A percentile compares a stretch with the other conserved stretches of the same genome.
Evolutionary conservation across 2,329 filamentous ascomycete species (phyloP).

Genomic region (Thelonectria discophora): DNA sequence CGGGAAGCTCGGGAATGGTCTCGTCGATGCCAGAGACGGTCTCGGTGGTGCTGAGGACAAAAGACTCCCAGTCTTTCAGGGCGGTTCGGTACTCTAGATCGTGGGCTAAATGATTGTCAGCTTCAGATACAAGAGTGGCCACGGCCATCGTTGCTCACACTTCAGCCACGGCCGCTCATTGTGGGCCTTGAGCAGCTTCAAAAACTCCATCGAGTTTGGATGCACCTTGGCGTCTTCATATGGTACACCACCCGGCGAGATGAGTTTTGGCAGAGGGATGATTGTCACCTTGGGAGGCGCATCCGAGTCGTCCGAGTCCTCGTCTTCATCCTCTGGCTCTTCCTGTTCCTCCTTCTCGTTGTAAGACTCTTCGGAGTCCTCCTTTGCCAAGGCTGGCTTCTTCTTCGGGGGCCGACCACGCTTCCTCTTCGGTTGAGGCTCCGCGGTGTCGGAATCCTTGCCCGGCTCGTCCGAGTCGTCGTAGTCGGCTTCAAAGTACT

Average conservation of each 20-base stretch:
- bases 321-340: constrained; percentile 37
- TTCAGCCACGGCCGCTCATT: constrained; percentile 69
- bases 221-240: constrained; percentile 65
- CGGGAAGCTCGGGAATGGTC: constrained; percentile 85
- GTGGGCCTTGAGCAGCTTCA: constrained; percentile 66
- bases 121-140: neutral
- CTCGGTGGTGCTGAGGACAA: constrained; percentile 75
- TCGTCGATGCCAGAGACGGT: constrained; percentile 77
- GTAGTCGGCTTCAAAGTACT: constrained; percentile 59
- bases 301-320: constrained; percentile 45
- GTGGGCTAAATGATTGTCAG: constrained; percentile 63
- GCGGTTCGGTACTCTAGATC: constrained; percentile 82
- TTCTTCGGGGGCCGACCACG: constrained; percentile 41
- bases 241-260: constrained; percentile 47
- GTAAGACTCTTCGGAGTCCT: constrained; percentile 41
- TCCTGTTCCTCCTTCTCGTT: constrained; percentile 39
- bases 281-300: constrained; percentile 48
- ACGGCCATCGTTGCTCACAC: constrained; percentile 48
- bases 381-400: constrained; percentile 29
- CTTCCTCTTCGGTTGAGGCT: constrained; percentile 43
- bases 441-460: constrained; percentile 31
- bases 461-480: constrained; percentile 23
- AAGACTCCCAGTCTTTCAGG: constrained; percentile 82
- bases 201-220: constrained; percentile 65
- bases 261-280: constrained; percentile 49